Evolutionary conservation across 2,329 filamentous ascomycete genomes (phyloP), one percentile per base, ranked within the genome.

Genomic region (Fusarium sp.): DNA sequence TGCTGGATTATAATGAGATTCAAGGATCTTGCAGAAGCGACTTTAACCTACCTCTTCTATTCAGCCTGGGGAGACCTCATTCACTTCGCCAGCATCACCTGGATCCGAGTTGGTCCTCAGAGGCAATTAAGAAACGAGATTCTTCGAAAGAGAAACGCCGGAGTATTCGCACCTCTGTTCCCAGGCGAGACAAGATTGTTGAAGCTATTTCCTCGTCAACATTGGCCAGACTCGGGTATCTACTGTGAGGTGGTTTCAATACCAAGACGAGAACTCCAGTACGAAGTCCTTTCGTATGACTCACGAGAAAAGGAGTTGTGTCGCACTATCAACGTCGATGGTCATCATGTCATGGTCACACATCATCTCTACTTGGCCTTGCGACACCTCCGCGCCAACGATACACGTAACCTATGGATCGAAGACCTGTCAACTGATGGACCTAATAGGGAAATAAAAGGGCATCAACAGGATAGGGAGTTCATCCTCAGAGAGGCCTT

Each of bases 391-490:
- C 17, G 27, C 2, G 1, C 6, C 10, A 20, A 32, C 27, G 47
- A 52, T 10, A 8, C 17, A 14, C 47, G 47, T 6, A 30, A 32
- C 27, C 11, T 52, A n/a, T 52, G 47, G 47, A 32, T 52, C 6
- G 27, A 52, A 5, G 47, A 32, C 3, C n/a, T 52, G 4, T 52
- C 47, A 4, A 52, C 47, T 2, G 47, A 52, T 32, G 17, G 27
- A 7, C 6, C 6, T 14, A 6, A 9, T 1, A 32, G 1, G 0
- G 17, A 5, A 20, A 32, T 6, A 14, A 6, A 30, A 32, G 1
- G 6, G 1, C 0, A 32, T 52, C 27, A 30, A 14, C 4, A 32
- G 10, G 3, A 32, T 32, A n/a, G 0, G 3, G 25, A 32, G 17
- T 30, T 27, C 4, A 52, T 52, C 17, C 47, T 52, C 10, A 52